Evolutionary conservation across 352 stramenopile species (phyloP).

Genomic region (Bremia lactucae): DNA sequence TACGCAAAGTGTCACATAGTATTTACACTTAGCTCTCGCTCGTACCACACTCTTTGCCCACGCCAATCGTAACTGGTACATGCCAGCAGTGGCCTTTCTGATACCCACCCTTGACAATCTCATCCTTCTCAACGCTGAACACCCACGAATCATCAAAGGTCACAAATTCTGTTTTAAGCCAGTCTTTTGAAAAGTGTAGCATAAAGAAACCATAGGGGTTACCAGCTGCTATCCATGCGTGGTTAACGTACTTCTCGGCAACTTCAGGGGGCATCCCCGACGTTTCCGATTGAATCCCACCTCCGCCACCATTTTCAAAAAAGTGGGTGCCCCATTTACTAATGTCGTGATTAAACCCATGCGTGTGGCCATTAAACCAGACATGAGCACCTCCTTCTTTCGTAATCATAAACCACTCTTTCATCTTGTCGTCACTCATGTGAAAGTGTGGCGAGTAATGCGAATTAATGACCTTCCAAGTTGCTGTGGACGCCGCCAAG

Average conservation of each 20-base stretch:
- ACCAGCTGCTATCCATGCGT: slow-evolving; percentile 64
- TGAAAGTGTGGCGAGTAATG: slow-evolving; percentile 86
- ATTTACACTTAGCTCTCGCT: slow-evolving; percentile 17
- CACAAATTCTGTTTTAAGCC: slow-evolving; percentile 75
- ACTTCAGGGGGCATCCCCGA: slow-evolving; percentile 60
- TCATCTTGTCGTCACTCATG: slow-evolving; percentile 85
- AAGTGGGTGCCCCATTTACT: slow-evolving; percentile 82
- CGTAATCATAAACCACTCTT: slow-evolving; percentile 76
- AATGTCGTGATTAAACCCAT: slow-evolving; percentile 84
- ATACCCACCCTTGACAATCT: slow-evolving; percentile 71
- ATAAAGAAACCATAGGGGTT: slow-evolving; percentile 84
- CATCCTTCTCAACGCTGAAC: slow-evolving; percentile 62
- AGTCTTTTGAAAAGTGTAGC: slow-evolving; percentile 77
- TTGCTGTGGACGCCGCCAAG: slow-evolving; percentile 54
- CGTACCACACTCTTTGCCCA: slow-evolving; percentile 49
- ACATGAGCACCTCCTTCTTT: slow-evolving; percentile 69
- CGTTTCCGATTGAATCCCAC: slow-evolving; percentile 80
- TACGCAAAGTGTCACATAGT: no score
- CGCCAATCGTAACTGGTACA: slow-evolving; percentile 54
- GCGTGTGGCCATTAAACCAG: slow-evolving; percentile 80
- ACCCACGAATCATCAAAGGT: slow-evolving; percentile 75
- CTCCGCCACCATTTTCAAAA: slow-evolving; percentile 79
- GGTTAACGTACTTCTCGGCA: slow-evolving; percentile 69
- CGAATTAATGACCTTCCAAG: slow-evolving; percentile 84
- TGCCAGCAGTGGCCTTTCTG: slow-evolving; percentile 83